A percentile compares a stretch with the other conserved stretches of the same genome.
Conservation (phyloP, 139 green algal genomes). For the Chlamydomonas sp. region DNA sequence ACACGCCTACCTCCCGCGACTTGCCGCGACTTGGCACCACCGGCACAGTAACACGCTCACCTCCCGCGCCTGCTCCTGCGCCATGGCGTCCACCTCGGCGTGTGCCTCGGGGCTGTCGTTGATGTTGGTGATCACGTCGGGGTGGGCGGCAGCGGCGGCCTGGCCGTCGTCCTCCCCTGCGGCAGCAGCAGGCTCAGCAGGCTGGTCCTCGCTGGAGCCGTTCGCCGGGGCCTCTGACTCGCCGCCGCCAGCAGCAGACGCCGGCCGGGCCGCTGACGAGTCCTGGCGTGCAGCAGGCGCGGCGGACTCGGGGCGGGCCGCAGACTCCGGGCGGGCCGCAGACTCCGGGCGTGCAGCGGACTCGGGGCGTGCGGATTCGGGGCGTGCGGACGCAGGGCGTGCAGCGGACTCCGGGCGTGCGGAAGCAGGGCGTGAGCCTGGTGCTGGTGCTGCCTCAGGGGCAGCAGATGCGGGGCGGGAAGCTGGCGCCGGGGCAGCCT, state of each 20-base stretch:
- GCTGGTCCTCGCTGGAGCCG: background rate
- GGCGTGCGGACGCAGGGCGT: background rate
- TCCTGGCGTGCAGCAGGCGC: background rate
- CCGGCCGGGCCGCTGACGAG: too few relatives aligned
- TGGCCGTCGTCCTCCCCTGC: background rate
- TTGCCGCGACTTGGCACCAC: too few relatives aligned
- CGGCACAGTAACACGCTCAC: background rate
- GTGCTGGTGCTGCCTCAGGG: too few relatives aligned
- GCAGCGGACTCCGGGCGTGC: background rate
- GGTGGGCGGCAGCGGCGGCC: background rate
- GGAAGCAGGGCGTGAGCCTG: background rate
- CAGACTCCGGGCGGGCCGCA: background rate
- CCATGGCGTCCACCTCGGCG: constrained; percentile 31
- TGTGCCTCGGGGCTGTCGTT: constrained; percentile 22
- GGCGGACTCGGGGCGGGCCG: background rate
- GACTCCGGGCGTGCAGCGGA: background rate
- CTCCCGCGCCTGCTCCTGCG: constrained; percentile 38
- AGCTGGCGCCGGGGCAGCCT: too few relatives aligned
- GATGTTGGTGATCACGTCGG: constrained; percentile 34
- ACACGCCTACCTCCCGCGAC: too few relatives aligned
- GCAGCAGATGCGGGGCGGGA: too few relatives aligned
- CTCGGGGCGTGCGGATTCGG: background rate
- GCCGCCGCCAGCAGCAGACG: too few relatives aligned
- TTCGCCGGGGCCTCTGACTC: too few relatives aligned
- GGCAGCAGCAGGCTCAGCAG: background rate